Conservation (phyloP, 495 filamentous ascomycete genomes). For the Penicillium cataractarum region DNA sequence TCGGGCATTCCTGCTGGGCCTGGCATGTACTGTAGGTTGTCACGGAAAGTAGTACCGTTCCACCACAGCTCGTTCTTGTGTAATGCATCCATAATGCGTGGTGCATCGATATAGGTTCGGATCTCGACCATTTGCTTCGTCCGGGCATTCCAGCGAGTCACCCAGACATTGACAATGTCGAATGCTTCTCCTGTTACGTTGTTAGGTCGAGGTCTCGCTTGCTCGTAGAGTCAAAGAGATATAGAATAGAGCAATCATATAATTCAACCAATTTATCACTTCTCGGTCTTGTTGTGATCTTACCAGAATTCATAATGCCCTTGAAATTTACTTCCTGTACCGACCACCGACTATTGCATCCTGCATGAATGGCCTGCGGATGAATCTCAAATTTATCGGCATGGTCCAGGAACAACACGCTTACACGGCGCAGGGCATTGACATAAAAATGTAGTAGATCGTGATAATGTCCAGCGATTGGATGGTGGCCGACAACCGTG, state of each 20-base stretch:
- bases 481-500: conserved; percentile 42
- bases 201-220: conserved; percentile 1
- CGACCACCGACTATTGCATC: conserved; percentile 40
- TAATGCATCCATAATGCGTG: conserved; percentile 34
- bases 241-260: background rate
- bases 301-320: conserved; percentile 41
- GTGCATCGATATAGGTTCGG: conserved; percentile 39
- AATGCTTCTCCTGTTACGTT: conserved; percentile 31
- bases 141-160: conserved; percentile 36
- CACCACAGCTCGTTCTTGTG: conserved; percentile 44
- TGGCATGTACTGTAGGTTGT: conserved; percentile 40
- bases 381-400: conserved; percentile 41
- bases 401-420: conserved; percentile 36
- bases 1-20: conserved; percentile 44
- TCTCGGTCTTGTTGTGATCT: background rate
- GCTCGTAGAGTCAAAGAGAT: background rate
- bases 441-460: conserved; percentile 45
- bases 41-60: conserved; percentile 36
- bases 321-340: conserved; percentile 41
- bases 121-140: conserved; percentile 41
- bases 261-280: background rate
- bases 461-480: conserved; percentile 38
- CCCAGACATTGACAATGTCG: conserved; percentile 44
- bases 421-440: conserved; percentile 40
- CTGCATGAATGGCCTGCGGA: conserved; percentile 39